A percentile compares a stretch with the other conserved stretches of the same genome.
These are phyloP conservation scores for Irpex lacteus DNA, from an alignment of 1,284 basidiomycete genomes.

Conservation along the genomic window DNA sequence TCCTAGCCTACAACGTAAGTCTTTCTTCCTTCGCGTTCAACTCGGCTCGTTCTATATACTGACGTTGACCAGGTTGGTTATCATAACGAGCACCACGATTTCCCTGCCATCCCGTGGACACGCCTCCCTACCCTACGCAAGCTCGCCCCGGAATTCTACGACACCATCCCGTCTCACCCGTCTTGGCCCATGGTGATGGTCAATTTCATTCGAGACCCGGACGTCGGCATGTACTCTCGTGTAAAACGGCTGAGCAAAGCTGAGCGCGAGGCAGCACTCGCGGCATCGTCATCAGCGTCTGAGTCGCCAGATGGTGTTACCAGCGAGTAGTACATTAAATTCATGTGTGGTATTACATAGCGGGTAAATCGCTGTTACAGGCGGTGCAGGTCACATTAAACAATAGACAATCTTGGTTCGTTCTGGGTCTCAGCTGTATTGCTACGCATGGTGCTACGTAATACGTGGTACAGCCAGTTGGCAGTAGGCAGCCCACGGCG, in stretches of 20 bases:
- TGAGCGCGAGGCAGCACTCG: not conserved
- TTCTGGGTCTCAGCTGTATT: too few relatives aligned
- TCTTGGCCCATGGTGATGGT: slow-evolving; percentile 95
- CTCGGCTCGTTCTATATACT: slow-evolving; percentile 2
- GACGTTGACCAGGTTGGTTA: slow-evolving; percentile 74
- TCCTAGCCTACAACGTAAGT: slow-evolving; percentile 91
- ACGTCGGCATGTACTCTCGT: slow-evolving; percentile 59
- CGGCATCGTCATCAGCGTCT: not conserved
- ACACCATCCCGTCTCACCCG: slow-evolving; percentile 81
- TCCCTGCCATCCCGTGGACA: slow-evolving; percentile 95
- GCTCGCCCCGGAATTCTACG: slow-evolving; percentile 93
- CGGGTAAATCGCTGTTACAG: not conserved
- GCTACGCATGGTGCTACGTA: too few relatives aligned
- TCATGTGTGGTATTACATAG: not conserved
- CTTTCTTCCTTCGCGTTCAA: not conserved
- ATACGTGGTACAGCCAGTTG: too few relatives aligned
- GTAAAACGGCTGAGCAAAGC: slow-evolving; percentile 30
- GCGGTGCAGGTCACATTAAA: not conserved
- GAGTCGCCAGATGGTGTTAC: not conserved
- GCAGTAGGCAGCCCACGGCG: too few relatives aligned
- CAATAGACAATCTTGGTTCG: too few relatives aligned
- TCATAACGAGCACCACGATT: slow-evolving; percentile 99
- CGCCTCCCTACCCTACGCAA: slow-evolving; percentile 81
- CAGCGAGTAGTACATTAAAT: not conserved
- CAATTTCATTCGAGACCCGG: slow-evolving; percentile 89